Evolutionary conservation across 2,329 filamentous ascomycete genomes (phyloP).

Genomic region (Apiospora phragmitis): DNA sequence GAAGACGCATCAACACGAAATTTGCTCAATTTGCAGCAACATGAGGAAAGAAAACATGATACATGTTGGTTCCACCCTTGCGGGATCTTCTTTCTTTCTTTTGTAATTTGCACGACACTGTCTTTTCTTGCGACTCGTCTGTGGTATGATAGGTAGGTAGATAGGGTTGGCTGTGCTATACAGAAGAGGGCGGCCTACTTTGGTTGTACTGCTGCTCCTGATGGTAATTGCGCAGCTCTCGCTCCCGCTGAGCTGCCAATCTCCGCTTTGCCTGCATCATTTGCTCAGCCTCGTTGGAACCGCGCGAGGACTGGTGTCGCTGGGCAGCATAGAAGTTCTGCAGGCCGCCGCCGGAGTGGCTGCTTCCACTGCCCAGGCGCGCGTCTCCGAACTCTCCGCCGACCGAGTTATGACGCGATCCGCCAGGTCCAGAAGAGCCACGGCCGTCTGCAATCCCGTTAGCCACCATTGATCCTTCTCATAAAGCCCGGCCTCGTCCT

Average conservation of each 20-base stretch:
- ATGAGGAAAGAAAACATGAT: slow-evolving; percentile 8
- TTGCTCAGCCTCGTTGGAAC: slow-evolving; percentile 90
- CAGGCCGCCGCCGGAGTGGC: slow-evolving; percentile 61
- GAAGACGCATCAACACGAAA: background rate
- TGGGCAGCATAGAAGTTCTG: slow-evolving; percentile 95
- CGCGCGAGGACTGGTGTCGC: slow-evolving; percentile 82
- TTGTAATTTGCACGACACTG: slow-evolving; percentile 9
- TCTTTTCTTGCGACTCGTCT: slow-evolving; percentile 10
- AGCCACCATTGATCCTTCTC: slow-evolving; percentile 20
- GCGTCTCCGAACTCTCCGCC: slow-evolving; percentile 77
- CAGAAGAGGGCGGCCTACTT: slow-evolving; percentile 86
- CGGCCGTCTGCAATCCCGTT: slow-evolving; percentile 63
- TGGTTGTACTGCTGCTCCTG: slow-evolving; percentile 99
- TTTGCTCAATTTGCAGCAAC: slow-evolving; percentile 8
- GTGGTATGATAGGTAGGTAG: slow-evolving; percentile 16
- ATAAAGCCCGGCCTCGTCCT: slow-evolving; percentile 20
- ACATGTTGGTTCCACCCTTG: slow-evolving; percentile 5
- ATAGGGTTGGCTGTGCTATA: slow-evolving; percentile 52
- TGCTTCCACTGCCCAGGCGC: slow-evolving; percentile 55
- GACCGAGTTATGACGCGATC: slow-evolving; percentile 72
- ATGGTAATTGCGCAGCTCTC: slow-evolving; percentile 98
- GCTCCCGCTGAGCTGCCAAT: slow-evolving; percentile 98
- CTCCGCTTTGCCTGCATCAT: slow-evolving; percentile 99
- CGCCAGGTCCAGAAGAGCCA: slow-evolving; percentile 57
- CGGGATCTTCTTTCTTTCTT: slow-evolving; percentile 10